phyloP scores from a whole-genome alignment of 1,284 basidiomycete genomes.

The Xanthoconium separans region DNA sequence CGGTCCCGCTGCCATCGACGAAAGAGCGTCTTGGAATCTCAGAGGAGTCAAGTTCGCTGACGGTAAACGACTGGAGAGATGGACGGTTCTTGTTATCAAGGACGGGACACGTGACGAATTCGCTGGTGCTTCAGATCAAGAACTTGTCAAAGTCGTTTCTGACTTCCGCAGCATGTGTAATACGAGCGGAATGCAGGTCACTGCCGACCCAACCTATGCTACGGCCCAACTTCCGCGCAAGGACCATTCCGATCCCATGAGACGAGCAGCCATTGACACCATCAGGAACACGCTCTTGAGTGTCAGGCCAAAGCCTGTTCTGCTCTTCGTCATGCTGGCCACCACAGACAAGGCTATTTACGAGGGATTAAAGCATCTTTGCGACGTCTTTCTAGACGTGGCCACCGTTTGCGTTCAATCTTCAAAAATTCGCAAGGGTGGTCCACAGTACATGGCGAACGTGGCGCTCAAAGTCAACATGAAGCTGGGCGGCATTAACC shows the following conservation, averaged over 20 bases:
- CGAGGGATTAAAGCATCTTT: conserved; percentile 69
- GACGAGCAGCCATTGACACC: conserved; percentile 19
- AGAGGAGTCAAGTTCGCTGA: conserved; percentile 60
- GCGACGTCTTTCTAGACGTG: conserved; percentile 64
- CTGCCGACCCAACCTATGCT: conserved; percentile 12
- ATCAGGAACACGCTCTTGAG: conserved; percentile 27
- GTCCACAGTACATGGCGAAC: conserved; percentile 71
- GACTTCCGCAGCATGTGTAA: conserved; percentile 64
- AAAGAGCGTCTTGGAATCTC: conserved; percentile 70
- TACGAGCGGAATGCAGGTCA: conserved; percentile 57
- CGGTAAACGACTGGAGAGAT: conserved; percentile 53
- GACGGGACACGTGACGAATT: conserved; percentile 60
- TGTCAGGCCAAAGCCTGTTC: conserved; percentile 39
- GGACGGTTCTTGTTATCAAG: conserved; percentile 65
- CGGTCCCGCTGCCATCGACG: conserved; percentile 49
- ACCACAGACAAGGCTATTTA: conserved; percentile 71
- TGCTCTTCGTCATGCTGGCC: conserved; percentile 61
- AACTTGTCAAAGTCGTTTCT: conserved; percentile 41
- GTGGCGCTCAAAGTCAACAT: conserved; percentile 80
- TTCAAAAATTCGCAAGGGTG: conserved; percentile 64
- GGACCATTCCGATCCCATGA: conserved; percentile 21
- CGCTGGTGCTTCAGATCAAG: conserved; percentile 46
- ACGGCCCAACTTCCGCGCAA: conserved; percentile 23
- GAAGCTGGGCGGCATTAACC: conserved; percentile 79
- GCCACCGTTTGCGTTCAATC: conserved; percentile 74